Evolutionary conservation across 768 basidiomycete species (phyloP), one percentile per base, ranked within the genome.

Genomic region (Boletus pseudopeckii): DNA sequence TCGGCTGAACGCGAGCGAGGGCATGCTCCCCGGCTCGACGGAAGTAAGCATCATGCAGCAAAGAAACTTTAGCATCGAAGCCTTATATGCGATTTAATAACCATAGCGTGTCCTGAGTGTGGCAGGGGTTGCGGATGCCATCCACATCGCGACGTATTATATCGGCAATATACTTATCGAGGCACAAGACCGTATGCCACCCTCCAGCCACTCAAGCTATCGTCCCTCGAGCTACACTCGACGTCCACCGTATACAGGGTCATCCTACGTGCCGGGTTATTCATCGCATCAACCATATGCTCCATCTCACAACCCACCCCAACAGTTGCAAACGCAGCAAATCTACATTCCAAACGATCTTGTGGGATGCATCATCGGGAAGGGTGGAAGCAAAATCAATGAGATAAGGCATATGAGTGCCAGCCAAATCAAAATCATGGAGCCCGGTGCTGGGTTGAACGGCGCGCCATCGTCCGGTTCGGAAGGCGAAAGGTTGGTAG

Each of bases 71-170:
- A 18, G 37, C 33, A 22, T 30, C n/a, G 10, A 54, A 44, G 47
- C 41, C 61, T 62, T 44, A 53, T 33, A 50, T 47, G 42, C 18
- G 51, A 62, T 59, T 55, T 55, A 55, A 47, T 59, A 37, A 58
- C 56, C 50, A 15, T 68, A 98, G 95, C 92, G 97, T 53, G 94
- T 99, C 24, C 81, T 99, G 48, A 97, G 94, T 61, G 96, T 98
- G 36, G 93, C 96, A 22, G 97, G 97, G 36, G 97, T 99, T 47
- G 97, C 97, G 20, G 97, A 99, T 69, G 97, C 97, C 30, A 94
- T 99, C 53, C 97, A 99, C 71, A 99, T 99, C 58, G 97, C 97
- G 38, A 98, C 96, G 4, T 99, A 98, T 75, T 98, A 99, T 71
- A 95, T 99, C 57, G 97, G 97, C 51, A 98, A 94, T 59, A 97